phyloP scores from a whole-genome alignment of 2,329 filamentous ascomycete species.

The Tolypocladium ovalisporum region DNA sequence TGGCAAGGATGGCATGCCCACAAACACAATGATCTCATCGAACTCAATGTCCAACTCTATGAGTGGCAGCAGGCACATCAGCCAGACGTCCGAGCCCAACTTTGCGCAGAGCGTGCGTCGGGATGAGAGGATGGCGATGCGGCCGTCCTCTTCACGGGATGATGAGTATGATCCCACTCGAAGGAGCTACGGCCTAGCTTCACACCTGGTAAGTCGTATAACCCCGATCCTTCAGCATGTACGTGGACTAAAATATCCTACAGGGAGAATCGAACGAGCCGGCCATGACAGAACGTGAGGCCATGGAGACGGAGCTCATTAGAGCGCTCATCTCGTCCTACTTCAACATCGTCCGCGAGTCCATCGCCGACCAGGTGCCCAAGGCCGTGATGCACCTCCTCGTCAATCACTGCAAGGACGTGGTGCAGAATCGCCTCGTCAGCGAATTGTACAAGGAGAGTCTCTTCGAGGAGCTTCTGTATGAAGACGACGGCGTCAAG shows the following conservation, averaged over 20 bases:
- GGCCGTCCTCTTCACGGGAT: slow-evolving; percentile 31
- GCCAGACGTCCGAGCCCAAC: slow-evolving; percentile 67
- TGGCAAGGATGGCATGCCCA: slow-evolving; percentile 69
- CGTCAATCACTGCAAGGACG: slow-evolving; percentile 97
- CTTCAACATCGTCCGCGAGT: slow-evolving; percentile 97
- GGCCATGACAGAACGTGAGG: slow-evolving; percentile 87
- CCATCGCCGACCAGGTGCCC: slow-evolving; percentile 96
- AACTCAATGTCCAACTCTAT: slow-evolving; percentile 16
- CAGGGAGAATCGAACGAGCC: slow-evolving; percentile 60
- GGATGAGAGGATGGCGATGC: slow-evolving; percentile 45
- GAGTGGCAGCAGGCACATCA: slow-evolving; percentile 51
- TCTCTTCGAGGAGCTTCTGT: slow-evolving; percentile 83
- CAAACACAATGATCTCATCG: slow-evolving; percentile 26
- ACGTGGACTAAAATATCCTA: slow-evolving; percentile 6
- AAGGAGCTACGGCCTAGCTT: slow-evolving; percentile 30
- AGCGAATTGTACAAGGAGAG: slow-evolving; percentile 90
- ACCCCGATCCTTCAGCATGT: neutral
- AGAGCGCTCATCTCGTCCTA: slow-evolving; percentile 93
- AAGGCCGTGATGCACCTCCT: slow-evolving; percentile 98
- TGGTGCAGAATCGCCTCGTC: slow-evolving; percentile 92
- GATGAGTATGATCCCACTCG: slow-evolving; percentile 32
- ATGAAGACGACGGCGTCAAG: slow-evolving; percentile 96
- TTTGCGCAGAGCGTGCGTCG: slow-evolving; percentile 77
- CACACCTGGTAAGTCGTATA: slow-evolving; percentile 45
- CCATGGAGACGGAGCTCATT: slow-evolving; percentile 95